Evolutionary conservation across 306 rosid genomes (phyloP), one percentile per base, ranked within the genome.

Genomic region (Castanea crenata): DNA sequence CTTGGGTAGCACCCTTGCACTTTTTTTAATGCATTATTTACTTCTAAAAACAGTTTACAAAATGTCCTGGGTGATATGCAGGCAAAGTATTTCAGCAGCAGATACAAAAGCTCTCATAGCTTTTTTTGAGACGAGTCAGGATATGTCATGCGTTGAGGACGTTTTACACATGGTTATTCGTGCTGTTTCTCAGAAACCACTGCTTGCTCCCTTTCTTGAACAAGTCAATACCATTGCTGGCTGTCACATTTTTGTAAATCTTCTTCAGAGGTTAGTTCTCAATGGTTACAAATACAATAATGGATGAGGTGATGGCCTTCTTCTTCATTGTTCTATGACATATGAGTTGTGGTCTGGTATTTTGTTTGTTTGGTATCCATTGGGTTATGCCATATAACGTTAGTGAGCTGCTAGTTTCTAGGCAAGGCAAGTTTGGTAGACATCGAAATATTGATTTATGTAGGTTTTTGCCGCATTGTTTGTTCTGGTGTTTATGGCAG

Each of bases 161-260:
- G 97, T 95, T 86, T 81, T 95, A 55, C 99, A 95, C 84, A 86
- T 95, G 99, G 86, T 95, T 82, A 91, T 95, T 80, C 92, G 99
- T 35, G 96, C 97, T 57, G 89, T 95, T 78, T 85, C 98, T 82
- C 97, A 90, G 83, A 92, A 87, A 80, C 83, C 92, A 67, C 79
- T 92, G 81, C 91, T 95, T 75, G 90, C 93, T 75, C 86, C 93
- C 81, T 94, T 94, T 83, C 92, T 91, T 84, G 99, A 94, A 74
- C 97, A 92, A 86, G 96, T 91, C 79, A 83, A 90, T 86, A 71
- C 76, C 38, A 69, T 91, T 21, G 87, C 94, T 82, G 99, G 98
- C 75, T 91, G 96, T 82, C 96, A 88, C 73, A 79, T 95, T 82
- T 95, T 95, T 89, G 92, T 89, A 88, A 95, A 95, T 89, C 98